Conservation (phyloP, 23 red algal species). For the Chondrus crispus region DNA sequence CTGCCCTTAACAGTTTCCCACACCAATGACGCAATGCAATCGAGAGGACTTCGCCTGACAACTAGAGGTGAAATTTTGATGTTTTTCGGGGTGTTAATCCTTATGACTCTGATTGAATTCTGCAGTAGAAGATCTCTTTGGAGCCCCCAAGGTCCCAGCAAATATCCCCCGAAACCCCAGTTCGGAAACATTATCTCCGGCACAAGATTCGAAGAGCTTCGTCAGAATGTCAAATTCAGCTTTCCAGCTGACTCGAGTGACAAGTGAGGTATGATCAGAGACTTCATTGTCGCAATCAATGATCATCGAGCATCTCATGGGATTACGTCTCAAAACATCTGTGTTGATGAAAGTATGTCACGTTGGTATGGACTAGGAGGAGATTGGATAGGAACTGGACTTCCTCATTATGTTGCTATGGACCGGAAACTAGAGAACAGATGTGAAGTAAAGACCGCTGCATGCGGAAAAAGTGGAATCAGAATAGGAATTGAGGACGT, state of each 20-base stretch:
- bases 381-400: neutral
- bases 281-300: slow-evolving; percentile 6
- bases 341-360: slow-evolving; percentile 20
- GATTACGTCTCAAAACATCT: neutral
- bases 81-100: neutral
- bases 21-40: neutral
- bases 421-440: slow-evolving; percentile 9
- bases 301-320: neutral
- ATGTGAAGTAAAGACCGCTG: slow-evolving; percentile 1
- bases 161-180: neutral
- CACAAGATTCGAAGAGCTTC: neutral
- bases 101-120: neutral
- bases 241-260: neutral
- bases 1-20: neutral
- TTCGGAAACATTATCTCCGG: slow-evolving; percentile 16
- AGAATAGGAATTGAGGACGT: neutral
- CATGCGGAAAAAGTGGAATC: neutral
- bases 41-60: neutral
- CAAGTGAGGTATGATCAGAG: neutral
- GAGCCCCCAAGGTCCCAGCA: neutral
- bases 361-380: slow-evolving; percentile 22
- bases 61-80: neutral
- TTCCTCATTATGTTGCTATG: slow-evolving; percentile 4
- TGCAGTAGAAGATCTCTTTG: neutral
- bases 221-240: neutral